phyloP scores from a whole-genome alignment of 2,329 filamentous ascomycete genomes.

The Pezicula neosporulosa region DNA sequence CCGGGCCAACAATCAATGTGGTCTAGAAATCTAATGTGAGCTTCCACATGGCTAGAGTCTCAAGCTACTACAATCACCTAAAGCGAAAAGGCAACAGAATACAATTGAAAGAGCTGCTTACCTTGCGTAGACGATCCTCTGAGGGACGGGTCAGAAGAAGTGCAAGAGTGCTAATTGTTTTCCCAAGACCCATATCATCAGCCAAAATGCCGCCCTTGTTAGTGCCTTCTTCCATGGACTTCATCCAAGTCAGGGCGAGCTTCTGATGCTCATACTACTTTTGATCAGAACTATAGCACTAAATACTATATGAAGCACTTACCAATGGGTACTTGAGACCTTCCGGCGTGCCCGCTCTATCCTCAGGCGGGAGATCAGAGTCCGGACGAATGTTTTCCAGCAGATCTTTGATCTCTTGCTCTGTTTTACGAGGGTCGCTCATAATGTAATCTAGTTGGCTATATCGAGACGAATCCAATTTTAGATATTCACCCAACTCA shows the following conservation, averaged over 20 bases:
- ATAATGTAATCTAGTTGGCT: constrained; percentile 20
- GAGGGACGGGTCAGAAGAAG: constrained; percentile 58
- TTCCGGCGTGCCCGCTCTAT: constrained; percentile 65
- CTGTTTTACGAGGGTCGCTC: constrained; percentile 45
- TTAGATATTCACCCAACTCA: constrained; percentile 32
- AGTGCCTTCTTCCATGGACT: constrained; percentile 65
- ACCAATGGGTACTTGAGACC: constrained; percentile 61
- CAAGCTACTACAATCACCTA: too few relatives aligned
- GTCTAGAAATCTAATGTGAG: constrained; percentile 43
- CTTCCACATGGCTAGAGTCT: too few relatives aligned
- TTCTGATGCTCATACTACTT: constrained; percentile 72
- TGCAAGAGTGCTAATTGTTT: constrained; percentile 79
- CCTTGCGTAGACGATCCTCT: constrained; percentile 36
- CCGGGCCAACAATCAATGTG: constrained; percentile 78
- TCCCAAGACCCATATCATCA: constrained; percentile 81
- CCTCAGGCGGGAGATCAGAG: constrained; percentile 56
- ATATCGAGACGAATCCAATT: constrained; percentile 28
- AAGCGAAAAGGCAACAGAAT: too few relatives aligned
- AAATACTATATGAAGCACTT: not conserved
- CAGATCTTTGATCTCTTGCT: constrained; percentile 67
- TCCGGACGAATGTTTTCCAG: constrained; percentile 73
- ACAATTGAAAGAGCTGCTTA: constrained; percentile 6
- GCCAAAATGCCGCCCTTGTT: constrained; percentile 75
- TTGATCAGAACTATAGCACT: constrained; percentile 9
- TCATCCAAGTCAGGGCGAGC: constrained; percentile 73